Conservation (phyloP, 441 rosid genomes). For the Omphalea diandra region DNA sequence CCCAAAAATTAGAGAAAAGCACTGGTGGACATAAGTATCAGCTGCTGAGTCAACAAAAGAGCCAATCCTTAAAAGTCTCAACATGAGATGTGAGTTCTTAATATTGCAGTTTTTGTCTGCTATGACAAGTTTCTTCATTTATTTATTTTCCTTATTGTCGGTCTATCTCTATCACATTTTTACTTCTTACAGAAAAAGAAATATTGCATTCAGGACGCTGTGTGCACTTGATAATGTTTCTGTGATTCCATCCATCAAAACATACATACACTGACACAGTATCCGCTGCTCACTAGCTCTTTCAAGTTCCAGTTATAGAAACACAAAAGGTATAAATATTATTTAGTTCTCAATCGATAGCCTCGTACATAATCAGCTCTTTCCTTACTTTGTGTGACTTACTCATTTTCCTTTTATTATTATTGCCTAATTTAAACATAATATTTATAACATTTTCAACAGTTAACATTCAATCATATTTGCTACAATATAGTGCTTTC, state of each 20-base stretch:
- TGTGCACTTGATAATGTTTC: not conserved
- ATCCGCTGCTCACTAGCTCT: not conserved
- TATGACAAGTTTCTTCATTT: not conserved
- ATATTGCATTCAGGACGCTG: not conserved
- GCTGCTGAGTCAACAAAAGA: not conserved
- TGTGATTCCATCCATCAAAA: not conserved
- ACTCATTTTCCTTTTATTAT: not conserved
- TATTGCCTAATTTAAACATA: not conserved
- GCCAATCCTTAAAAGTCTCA: not conserved
- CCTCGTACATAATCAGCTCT: not conserved
- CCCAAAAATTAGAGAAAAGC: not conserved
- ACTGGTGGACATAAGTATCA: not conserved
- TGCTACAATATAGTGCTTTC: not conserved
- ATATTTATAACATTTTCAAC: slow-evolving; percentile 1
- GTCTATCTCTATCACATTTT: not conserved
- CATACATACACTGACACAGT: not conserved
- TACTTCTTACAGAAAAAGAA: not conserved
- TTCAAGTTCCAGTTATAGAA: not conserved
- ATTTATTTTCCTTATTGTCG: not conserved
- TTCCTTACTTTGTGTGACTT: not conserved
- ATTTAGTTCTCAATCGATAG: not conserved
- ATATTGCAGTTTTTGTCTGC: not conserved
- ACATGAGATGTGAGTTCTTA: not conserved
- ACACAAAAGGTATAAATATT: not conserved
- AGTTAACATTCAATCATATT: not conserved